phyloP scores from a whole-genome alignment of 768 basidiomycete species.

The Lentinula detonsa region DNA sequence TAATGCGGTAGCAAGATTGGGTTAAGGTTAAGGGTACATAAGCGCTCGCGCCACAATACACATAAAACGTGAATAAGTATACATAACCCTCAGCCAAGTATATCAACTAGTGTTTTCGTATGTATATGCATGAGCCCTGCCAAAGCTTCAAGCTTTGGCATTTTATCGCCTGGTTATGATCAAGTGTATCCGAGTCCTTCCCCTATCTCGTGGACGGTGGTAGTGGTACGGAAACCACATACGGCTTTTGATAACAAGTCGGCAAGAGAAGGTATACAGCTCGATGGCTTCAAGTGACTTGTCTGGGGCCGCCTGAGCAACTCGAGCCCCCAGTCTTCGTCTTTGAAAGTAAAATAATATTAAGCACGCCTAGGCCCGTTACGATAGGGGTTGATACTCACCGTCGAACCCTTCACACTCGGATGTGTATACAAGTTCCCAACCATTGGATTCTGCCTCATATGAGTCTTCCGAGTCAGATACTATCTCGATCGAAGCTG shows the following conservation, averaged over 20 bases:
- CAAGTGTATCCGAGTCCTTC: neutral
- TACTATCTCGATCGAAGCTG: neutral
- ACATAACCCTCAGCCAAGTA: too few relatives aligned
- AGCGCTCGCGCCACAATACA: neutral
- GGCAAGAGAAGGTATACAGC: neutral
- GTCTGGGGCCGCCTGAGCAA: neutral
- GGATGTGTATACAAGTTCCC: neutral
- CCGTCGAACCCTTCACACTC: neutral
- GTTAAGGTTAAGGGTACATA: too few relatives aligned
- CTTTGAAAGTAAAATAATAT: neutral
- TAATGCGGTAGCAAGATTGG: neutral
- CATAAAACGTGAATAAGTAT: neutral
- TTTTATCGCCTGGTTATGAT: too few relatives aligned
- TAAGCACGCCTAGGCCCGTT: neutral
- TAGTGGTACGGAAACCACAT: neutral
- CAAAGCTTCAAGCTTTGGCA: too few relatives aligned
- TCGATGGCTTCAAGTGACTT: neutral
- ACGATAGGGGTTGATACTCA: neutral
- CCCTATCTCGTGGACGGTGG: neutral
- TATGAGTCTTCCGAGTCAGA: neutral
- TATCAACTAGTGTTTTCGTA: too few relatives aligned
- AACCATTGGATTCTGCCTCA: neutral
- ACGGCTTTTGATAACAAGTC: neutral
- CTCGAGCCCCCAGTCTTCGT: neutral
- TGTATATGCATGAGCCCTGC: too few relatives aligned